Percentiles rank a stretch among this genome's conserved stretches.
Evolutionary conservation across 768 basidiomycete species (phyloP).

Genomic region (Suillus subalutaceus): DNA sequence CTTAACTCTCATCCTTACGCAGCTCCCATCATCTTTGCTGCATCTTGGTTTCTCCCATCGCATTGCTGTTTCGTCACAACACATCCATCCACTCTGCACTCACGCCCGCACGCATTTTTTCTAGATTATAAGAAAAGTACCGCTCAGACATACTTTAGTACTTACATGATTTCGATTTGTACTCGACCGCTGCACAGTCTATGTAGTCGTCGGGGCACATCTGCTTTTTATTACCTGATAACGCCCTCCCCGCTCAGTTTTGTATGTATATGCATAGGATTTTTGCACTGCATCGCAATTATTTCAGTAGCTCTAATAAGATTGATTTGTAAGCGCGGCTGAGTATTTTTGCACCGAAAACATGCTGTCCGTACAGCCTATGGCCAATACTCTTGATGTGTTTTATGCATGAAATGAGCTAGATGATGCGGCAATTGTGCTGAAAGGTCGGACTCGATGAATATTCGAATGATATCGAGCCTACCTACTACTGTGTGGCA

Average conservation of each 20-base stretch:
- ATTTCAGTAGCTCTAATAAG: background rate
- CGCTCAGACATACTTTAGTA: slow-evolving; percentile 16
- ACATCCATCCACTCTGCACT: slow-evolving; percentile 14
- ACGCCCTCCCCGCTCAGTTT: slow-evolving; percentile 7
- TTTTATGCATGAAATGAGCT: no score
- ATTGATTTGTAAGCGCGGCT: background rate
- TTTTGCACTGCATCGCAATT: background rate
- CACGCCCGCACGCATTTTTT: slow-evolving; percentile 26
- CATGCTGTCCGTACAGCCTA: no score
- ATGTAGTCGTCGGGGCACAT: background rate
- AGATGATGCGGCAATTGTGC: no score
- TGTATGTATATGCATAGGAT: slow-evolving; percentile 1
- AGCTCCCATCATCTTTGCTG: background rate
- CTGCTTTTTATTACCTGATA: slow-evolving; percentile 5
- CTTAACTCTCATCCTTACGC: background rate
- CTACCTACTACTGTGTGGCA: background rate
- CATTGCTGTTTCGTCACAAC: slow-evolving; percentile 8
- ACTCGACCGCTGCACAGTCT: background rate
- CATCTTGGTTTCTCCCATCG: background rate
- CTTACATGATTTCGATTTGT: slow-evolving; percentile 6
- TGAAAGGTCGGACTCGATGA: no score
- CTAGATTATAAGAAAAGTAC: slow-evolving; percentile 34
- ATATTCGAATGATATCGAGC: no score
- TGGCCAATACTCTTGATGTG: no score
- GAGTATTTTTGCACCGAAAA: no score